phyloP scores from a whole-genome alignment of 2,329 filamentous ascomycete species.

The Cladophialophora psammophila region DNA sequence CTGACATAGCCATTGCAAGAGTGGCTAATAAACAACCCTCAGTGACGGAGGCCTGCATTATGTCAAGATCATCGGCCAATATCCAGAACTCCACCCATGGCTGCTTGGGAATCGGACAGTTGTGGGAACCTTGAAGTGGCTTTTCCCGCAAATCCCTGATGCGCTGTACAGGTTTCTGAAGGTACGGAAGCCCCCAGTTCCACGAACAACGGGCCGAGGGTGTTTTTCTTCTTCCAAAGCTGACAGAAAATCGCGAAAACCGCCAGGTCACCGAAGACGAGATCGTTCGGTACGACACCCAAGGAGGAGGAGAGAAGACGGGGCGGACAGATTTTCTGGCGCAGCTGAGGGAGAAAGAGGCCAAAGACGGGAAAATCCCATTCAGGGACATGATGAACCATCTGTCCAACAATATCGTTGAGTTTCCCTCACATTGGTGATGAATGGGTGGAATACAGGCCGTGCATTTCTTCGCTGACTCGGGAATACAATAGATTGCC shows the following conservation, averaged over 20 bases:
- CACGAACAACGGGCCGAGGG: too few species aligned
- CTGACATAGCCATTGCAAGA: background rate
- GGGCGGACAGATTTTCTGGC: conserved; percentile 31
- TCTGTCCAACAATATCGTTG: conserved; percentile 29
- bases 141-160: conserved; percentile 15
- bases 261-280: conserved; percentile 27
- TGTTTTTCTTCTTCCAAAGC: background rate
- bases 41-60: conserved; percentile 21
- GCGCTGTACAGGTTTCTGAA: conserved; percentile 23
- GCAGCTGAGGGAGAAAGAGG: conserved; percentile 28
- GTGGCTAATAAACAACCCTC: background rate
- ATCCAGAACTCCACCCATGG: conserved; percentile 21
- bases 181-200: background rate
- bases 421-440: background rate
- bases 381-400: conserved; percentile 32
- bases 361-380: conserved; percentile 22
- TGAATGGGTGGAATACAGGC: too few species aligned
- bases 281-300: conserved; percentile 27
- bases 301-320: conserved; percentile 5
- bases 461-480: background rate
- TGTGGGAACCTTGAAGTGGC: conserved; percentile 9
- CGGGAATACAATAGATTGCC: conserved; percentile 49
- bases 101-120: conserved; percentile 20
- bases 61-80: conserved; percentile 28
- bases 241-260: background rate